A percentile compares a stretch with the other conserved stretches of the same genome.
Evolutionary conservation across 495 filamentous ascomycete species (phyloP).

Genomic region (Neurospora pannonica): DNA sequence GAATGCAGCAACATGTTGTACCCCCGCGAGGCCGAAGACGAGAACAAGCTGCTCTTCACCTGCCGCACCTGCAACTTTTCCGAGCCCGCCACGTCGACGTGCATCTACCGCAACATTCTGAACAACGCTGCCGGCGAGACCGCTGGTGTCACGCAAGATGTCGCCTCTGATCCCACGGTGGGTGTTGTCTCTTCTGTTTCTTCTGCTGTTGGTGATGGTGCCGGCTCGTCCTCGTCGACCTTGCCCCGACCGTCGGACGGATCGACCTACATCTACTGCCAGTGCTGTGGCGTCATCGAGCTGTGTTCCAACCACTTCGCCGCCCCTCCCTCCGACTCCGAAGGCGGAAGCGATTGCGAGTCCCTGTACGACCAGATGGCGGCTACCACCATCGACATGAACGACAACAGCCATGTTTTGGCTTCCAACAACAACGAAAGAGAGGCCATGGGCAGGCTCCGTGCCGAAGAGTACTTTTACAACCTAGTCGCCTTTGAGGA

Average conservation of each 20-base stretch:
- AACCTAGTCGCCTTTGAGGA: slow-evolving; percentile 1
- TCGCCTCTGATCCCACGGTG: slow-evolving; percentile 95
- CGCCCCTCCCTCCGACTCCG: background rate
- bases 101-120: slow-evolving; percentile 86
- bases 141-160: slow-evolving; percentile 93
- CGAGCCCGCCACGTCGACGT: slow-evolving; percentile 73
- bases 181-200: slow-evolving; percentile 38
- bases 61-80: slow-evolving; percentile 90
- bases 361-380: background rate
- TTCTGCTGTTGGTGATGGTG: slow-evolving; percentile 11
- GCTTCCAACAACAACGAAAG: background rate
- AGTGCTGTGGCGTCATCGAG: slow-evolving; percentile 10
- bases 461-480: slow-evolving; percentile 7
- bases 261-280: slow-evolving; percentile 10
- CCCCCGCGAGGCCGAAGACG: slow-evolving; percentile 74
- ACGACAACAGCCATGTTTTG: background rate
- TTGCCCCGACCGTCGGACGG: background rate
- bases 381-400: background rate
- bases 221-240: slow-evolving; percentile 18
- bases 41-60: slow-evolving; percentile 42
- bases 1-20: slow-evolving; percentile 99
- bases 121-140: slow-evolving; percentile 86
- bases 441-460: background rate
- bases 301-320: slow-evolving; percentile 7
- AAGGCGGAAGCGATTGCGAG: background rate